phyloP scores from a whole-genome alignment of 2,329 filamentous ascomycete species.

The Stemphylium vesicarium region DNA sequence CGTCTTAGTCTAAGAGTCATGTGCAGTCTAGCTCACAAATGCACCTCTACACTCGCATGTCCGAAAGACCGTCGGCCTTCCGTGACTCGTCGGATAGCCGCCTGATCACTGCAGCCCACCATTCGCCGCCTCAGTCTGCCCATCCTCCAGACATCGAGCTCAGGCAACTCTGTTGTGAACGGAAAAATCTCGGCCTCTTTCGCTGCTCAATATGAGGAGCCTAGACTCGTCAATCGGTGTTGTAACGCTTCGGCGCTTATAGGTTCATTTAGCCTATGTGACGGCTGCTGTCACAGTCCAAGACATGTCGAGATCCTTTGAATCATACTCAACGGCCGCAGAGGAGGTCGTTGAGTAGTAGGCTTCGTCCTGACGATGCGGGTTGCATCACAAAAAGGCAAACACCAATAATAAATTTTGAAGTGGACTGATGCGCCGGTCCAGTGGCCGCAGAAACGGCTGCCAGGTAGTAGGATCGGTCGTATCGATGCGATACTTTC shows the following conservation, averaged over 20 bases:
- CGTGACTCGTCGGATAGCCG: conserved; percentile 8
- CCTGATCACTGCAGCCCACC: conserved; percentile 13
- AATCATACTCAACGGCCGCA: conserved; percentile 11
- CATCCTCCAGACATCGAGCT: not conserved
- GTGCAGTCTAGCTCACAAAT: conserved; percentile 2
- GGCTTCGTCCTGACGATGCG: not conserved
- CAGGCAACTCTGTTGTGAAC: conserved; percentile 4
- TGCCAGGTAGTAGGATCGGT: not conserved
- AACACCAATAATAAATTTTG: not conserved
- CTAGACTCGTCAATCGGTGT: not conserved
- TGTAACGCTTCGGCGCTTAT: not conserved
- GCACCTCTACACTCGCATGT: not conserved
- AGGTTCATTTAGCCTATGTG: conserved; percentile 7
- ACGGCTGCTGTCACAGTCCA: conserved; percentile 6
- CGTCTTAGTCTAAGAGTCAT: not conserved
- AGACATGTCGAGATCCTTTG: conserved; percentile 20
- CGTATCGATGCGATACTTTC: not conserved
- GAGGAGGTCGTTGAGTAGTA: conserved; percentile 9
- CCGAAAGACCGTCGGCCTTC: not conserved
- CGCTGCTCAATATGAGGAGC: not conserved
- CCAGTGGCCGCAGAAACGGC: not conserved
- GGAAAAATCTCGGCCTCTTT: not conserved
- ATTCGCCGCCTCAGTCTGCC: not conserved
- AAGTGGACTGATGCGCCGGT: not conserved
- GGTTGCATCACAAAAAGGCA: not conserved